A percentile compares a stretch with the other conserved stretches of the same genome.
Evolutionary conservation across 345 rosid species (phyloP).

Genomic region (Murraya paniculata): DNA sequence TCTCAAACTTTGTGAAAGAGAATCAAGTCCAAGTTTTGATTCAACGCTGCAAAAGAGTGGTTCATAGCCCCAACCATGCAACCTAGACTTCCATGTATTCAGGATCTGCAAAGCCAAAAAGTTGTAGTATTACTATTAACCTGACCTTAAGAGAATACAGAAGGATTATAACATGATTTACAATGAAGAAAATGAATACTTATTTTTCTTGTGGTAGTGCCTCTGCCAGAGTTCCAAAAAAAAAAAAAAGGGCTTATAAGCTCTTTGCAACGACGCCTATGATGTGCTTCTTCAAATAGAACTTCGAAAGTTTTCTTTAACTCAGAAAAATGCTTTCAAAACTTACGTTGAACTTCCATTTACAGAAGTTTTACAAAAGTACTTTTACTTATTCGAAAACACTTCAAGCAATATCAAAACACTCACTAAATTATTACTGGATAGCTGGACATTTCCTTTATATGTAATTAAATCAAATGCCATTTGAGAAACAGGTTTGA

Average conservation of each 20-base stretch:
- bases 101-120: constrained; percentile 45
- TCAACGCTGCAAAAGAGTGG: constrained; percentile 84
- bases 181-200: background rate
- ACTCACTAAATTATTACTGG: background rate
- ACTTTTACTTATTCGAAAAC: background rate
- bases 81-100: constrained; percentile 58
- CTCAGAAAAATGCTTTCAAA: background rate
- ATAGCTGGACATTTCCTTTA: background rate
- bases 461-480: background rate
- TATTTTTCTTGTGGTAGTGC: background rate
- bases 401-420: background rate
- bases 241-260: background rate
- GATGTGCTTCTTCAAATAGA: background rate
- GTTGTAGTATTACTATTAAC: constrained; percentile 1
- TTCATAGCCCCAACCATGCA: constrained; percentile 76
- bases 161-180: background rate
- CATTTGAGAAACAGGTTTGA: background rate
- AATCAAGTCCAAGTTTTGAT: constrained; percentile 58
- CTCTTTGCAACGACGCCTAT: background rate
- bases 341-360: background rate
- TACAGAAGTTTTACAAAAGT: background rate
- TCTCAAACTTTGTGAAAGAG: constrained; percentile 51
- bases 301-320: background rate
- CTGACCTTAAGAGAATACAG: background rate
- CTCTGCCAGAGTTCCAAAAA: background rate